Base-by-base conservation (phyloP, 2,329 filamentous ascomycete genomes). In the Proliferodiscus dingleyae region DNA sequence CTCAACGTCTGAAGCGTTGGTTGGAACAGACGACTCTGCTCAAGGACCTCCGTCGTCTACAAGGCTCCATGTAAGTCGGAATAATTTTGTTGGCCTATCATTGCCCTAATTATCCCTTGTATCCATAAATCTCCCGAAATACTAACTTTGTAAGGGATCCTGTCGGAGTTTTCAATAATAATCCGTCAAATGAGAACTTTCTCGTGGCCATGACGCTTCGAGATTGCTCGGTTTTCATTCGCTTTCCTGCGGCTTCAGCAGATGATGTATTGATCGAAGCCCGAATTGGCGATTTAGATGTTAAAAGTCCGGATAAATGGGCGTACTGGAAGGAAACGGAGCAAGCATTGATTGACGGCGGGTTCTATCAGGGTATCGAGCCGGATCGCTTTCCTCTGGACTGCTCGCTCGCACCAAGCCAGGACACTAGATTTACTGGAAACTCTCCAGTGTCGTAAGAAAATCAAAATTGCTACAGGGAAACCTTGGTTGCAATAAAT, bases 131-230 rank as follows among this genome's bases (percentile, higher is more conserved):
- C 28, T 30, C 5, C 28, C 28, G 10, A 10, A 30, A n/a, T 33
- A 8, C 13, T 6, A n/a, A 18, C 10, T 5, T 16, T 16, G 24
- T 15, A 3, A 33, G 30, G 15, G 66, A 66, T 38, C 51, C 43
- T 0, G 30, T 54, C 3, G 66, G 65, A 0, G 56, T 60, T 3
- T 33, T 64, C 4, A 33, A 43, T 1, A 49, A 53, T 16, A 64
- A 71, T 46, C 49, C 61, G 3, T 59, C 63, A 3, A 65, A 73
- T 28, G 61, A 67, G 9, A 68, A 75, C 22, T 81, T 86, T 49
- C 74, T 77, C 10, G 70, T 87, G 5, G 85, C 85, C 45, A 91
- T 91, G 87, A 90, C 87, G 3, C 64, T 93, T 53, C 72, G 87
- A 40, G 87, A 93, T 68, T 89, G 87, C 63, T 87, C 85, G 3